Evolutionary conservation across 2,329 filamentous ascomycete species (phyloP), one percentile per base, ranked within the genome.

Genomic region (Colletotrichum simmondsii): DNA sequence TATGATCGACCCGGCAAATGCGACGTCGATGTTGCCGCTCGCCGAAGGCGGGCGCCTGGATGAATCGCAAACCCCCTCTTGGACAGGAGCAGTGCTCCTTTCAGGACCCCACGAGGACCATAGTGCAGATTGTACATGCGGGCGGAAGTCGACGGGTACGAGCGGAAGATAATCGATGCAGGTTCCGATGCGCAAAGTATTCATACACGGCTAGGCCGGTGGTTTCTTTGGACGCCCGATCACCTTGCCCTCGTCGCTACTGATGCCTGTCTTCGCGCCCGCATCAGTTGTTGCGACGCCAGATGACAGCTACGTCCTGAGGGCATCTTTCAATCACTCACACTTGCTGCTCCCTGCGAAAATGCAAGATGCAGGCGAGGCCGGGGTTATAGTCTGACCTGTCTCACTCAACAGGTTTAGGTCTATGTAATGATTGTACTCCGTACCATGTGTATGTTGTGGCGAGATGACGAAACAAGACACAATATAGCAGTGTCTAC

Each of bases 1-100:
- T 65, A 49, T 14, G 54, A 70, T 70, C 60, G 60, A 60, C 56
- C 24, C 60, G 56, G 35, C 54, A 52, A 61, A 60, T 63, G 49
- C 58, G 42, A 62, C 26, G 22, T 59, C 42, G 61, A 65, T 24
- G 32, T 54, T 59, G 22, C 61, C 59, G 66, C 26, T 69, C 57
- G 60, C 8, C 11, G 59, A 70, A 32, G 42, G 70, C 53, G 53
- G 56, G 65, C 32, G 46, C 65, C 12, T 35, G 30, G 53, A 42
- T 42, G n/a, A 54, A 54, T 32, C 30, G 56, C 49, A 24, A 12
- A 11, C 16, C 28, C 32, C 28, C 53, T 32, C 26, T 28, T n/a
- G 26, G 32, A 28, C 24, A 28, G 19, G 46, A 19, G 22, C 11
- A 52, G n/a, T 11, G n/a, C 35, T 28, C 42, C 22, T 28, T 32